Percentiles rank a stretch among this genome's conserved stretches.
phyloP scores from a whole-genome alignment of 495 filamentous ascomycete species.

The Aspergillus panamensis region DNA sequence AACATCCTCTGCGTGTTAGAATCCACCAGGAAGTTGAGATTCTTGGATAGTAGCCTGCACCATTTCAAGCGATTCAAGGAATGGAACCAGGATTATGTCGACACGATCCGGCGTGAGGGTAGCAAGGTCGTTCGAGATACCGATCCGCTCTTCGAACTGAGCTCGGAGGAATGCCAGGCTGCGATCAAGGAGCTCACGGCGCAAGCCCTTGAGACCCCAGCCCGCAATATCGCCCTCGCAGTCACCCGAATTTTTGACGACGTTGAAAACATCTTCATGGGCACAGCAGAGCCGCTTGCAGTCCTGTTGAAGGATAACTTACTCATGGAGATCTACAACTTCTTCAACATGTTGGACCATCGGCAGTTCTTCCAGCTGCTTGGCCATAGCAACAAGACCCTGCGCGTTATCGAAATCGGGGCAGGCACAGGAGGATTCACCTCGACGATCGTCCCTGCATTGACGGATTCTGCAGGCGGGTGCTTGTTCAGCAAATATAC shows the following conservation, averaged over 20 bases:
- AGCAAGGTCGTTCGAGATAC: background rate
- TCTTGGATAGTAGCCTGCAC: background rate
- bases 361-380: slow-evolving; percentile 24
- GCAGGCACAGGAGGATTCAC: slow-evolving; percentile 43
- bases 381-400: slow-evolving; percentile 35
- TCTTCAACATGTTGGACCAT: slow-evolving; percentile 20
- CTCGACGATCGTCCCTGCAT: slow-evolving; percentile 10
- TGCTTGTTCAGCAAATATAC: slow-evolving; percentile 33
- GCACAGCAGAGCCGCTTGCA: slow-evolving; percentile 23
- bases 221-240: slow-evolving; percentile 3
- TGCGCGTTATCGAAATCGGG: slow-evolving; percentile 48
- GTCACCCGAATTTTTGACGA: slow-evolving; percentile 17
- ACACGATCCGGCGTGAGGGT: background rate
- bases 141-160: background rate
- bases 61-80: background rate
- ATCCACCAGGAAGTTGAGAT: background rate
- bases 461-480: slow-evolving; percentile 1
- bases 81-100: background rate
- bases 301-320: slow-evolving; percentile 29
- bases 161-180: background rate
- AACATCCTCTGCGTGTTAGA: slow-evolving; percentile 3
- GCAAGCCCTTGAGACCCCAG: background rate
- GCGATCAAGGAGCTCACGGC: background rate
- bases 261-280: slow-evolving; percentile 21
- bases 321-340: slow-evolving; percentile 30